A percentile compares a stretch with the other conserved stretches of the same genome.
Evolutionary conservation across 257 asterid species (phyloP).

Genomic region (Lantana camara): DNA sequence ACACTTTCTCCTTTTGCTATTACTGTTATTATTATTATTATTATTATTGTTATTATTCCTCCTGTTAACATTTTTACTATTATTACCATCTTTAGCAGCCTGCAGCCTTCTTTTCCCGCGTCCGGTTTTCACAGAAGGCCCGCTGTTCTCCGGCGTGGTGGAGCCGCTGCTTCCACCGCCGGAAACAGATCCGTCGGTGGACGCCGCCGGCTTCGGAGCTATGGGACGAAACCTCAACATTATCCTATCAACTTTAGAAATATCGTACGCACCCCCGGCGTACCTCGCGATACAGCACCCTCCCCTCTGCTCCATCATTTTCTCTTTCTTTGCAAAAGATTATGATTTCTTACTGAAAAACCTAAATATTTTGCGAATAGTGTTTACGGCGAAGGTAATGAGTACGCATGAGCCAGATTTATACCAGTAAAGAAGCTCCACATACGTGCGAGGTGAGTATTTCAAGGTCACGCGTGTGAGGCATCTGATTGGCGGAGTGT

Average conservation of each 20-base stretch:
- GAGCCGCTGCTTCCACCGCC: conserved; percentile 23
- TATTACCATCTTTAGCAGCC: conserved; percentile 26
- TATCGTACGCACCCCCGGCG: conserved; percentile 47
- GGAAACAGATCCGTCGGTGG: conserved; percentile 28
- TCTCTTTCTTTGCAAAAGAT: background rate
- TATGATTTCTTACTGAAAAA: background rate
- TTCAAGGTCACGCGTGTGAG: conserved; percentile 19
- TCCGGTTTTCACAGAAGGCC: conserved; percentile 17
- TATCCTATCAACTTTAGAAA: conserved; percentile 54
- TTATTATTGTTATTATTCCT: background rate
- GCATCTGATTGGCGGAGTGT: conserved; percentile 31
- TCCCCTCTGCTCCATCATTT: conserved; percentile 69
- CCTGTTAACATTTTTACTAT: conserved; percentile 18
- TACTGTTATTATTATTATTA: too few relatives aligned
- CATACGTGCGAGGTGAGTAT: conserved; percentile 41
- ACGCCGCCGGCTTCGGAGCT: conserved; percentile 72
- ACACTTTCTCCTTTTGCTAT: conserved; percentile 32
- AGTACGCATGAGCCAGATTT: conserved; percentile 11
- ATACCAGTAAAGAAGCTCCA: background rate
- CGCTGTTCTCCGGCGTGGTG: conserved; percentile 32
- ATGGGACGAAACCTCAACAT: conserved; percentile 76
- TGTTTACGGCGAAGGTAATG: background rate
- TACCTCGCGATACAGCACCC: conserved; percentile 78
- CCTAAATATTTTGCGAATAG: background rate
- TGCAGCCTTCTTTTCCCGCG: conserved; percentile 50